Conservation (phyloP, 2,329 filamentous ascomycete genomes). For the Cladosporium phlei region DNA sequence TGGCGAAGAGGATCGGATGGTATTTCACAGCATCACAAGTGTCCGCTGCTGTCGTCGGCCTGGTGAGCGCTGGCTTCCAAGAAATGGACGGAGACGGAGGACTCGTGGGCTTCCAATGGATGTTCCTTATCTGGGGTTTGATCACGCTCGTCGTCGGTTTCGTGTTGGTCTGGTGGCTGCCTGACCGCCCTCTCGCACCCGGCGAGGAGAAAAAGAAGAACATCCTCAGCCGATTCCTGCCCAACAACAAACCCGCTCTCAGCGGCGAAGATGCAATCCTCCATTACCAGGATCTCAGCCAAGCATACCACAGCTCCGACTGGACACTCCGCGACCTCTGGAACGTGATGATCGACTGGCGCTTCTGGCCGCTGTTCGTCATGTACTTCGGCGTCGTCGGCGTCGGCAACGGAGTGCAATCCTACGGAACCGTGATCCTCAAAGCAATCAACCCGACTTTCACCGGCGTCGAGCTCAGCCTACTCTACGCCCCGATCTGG, state of each 20-base stretch:
- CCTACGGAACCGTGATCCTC: conserved; percentile 85
- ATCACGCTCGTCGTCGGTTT: conserved; percentile 69
- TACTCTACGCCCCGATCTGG: conserved; percentile 89
- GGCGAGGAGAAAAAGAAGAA: conserved; percentile 54
- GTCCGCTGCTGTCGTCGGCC: conserved; percentile 80
- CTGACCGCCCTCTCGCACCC: conserved; percentile 72
- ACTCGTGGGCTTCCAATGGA: conserved; percentile 81
- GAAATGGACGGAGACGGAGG: conserved; percentile 76
- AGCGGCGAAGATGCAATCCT: conserved; percentile 71
- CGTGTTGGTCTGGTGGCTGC: conserved; percentile 80
- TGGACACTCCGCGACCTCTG: conserved; percentile 70
- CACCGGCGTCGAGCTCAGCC: conserved; percentile 68
- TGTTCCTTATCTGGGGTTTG: conserved; percentile 85
- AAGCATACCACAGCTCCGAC: conserved; percentile 69
- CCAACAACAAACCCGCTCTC: conserved; percentile 64
- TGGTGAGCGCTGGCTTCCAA: conserved; percentile 88
- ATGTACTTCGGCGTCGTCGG: conserved; percentile 97
- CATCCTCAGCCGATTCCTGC: conserved; percentile 61
- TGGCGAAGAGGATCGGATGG: conserved; percentile 79
- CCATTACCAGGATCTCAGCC: conserved; percentile 76
- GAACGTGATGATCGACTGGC: conserved; percentile 74
- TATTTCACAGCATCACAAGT: conserved; percentile 89
- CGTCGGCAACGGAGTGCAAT: conserved; percentile 83
- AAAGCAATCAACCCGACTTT: conserved; percentile 68
- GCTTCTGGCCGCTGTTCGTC: conserved; percentile 75